A percentile compares a stretch with the other conserved stretches of the same genome.
Evolutionary conservation across 805 yeast species (phyloP).

Genomic region (Wickerhamomyces strasburgensis): DNA sequence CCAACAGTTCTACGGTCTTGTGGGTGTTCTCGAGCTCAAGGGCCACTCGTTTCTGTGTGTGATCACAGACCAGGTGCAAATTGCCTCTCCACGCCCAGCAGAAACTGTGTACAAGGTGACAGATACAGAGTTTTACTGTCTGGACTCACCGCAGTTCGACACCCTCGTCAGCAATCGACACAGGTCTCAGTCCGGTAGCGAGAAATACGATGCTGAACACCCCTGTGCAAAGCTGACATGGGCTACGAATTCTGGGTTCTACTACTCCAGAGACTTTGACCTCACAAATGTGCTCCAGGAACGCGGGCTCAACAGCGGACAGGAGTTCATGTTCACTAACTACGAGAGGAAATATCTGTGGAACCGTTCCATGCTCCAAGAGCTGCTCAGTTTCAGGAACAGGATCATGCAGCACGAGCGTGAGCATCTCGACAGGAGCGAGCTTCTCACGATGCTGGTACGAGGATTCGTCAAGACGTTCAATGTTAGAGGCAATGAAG

Average conservation of each 20-base stretch:
- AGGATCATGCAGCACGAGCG: constrained; percentile 60
- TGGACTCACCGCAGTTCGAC: constrained; percentile 55
- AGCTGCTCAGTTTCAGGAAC: constrained; percentile 64
- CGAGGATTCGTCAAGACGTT: constrained; percentile 87
- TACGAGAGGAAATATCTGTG: constrained; percentile 82
- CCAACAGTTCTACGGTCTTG: constrained; percentile 44
- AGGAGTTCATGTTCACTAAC: constrained; percentile 35
- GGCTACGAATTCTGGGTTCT: constrained; percentile 77
- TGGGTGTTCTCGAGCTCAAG: constrained; percentile 57
- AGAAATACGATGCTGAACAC: constrained; percentile 45
- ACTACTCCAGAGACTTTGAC: constrained; percentile 86
- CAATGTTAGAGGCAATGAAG: constrained; percentile 29
- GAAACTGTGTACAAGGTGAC: constrained; percentile 50
- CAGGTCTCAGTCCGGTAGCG: constrained; percentile 21
- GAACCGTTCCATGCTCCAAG: constrained; percentile 82
- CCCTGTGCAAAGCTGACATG: constrained; percentile 79
- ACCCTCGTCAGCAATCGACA: constrained; percentile 20
- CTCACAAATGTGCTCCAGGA: constrained; percentile 75
- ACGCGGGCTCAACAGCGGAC: constrained; percentile 44
- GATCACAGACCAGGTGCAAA: constrained; percentile 47
- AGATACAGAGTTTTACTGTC: constrained; percentile 62
- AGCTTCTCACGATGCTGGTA: constrained; percentile 75
- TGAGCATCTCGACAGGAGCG: constrained; percentile 55
- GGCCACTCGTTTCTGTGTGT: constrained; percentile 53
- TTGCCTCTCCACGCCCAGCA: constrained; percentile 54